These are phyloP conservation scores for Ochetophila trinervis DNA, from an alignment of 306 rosid species.

Conservation along the genomic window DNA sequence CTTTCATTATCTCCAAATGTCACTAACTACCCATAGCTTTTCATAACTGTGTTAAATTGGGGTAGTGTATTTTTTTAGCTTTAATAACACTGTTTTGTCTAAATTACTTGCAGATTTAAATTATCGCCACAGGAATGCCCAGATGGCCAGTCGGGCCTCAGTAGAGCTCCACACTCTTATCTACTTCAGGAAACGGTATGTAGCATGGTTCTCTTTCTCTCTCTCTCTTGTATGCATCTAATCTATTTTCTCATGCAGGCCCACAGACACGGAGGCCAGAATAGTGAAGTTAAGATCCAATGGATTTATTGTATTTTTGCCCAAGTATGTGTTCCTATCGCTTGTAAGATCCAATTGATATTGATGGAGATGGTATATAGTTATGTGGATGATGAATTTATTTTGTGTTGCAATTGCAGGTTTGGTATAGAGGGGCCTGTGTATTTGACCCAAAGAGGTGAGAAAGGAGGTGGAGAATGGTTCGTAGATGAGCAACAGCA, in stretches of 20 bases:
- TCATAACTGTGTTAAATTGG: too few relatives aligned
- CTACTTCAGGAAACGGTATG: conserved; percentile 75
- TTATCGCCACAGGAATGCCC: conserved; percentile 95
- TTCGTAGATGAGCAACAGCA: conserved; percentile 80
- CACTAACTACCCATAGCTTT: too few relatives aligned
- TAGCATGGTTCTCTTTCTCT: neutral
- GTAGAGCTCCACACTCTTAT: conserved; percentile 88
- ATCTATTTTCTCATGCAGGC: conserved; percentile 50
- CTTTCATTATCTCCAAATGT: too few relatives aligned
- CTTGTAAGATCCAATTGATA: neutral
- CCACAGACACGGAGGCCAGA: conserved; percentile 87
- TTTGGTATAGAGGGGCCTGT: conserved; percentile 94
- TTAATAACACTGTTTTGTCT: conserved; percentile 18
- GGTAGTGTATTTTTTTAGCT: neutral
- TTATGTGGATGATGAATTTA: neutral
- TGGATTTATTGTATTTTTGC: conserved; percentile 92
- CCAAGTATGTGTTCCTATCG: conserved; percentile 63
- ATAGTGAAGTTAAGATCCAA: conserved; percentile 92
- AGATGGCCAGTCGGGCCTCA: conserved; percentile 95
- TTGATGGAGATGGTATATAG: neutral
- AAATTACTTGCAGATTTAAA: conserved; percentile 67
- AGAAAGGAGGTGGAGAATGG: conserved; percentile 88
- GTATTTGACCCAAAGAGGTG: conserved; percentile 59
- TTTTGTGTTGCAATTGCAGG: conserved; percentile 31
- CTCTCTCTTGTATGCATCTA: neutral